phyloP scores from a whole-genome alignment of 331 rosid species.

The Cydonia oblonga region DNA sequence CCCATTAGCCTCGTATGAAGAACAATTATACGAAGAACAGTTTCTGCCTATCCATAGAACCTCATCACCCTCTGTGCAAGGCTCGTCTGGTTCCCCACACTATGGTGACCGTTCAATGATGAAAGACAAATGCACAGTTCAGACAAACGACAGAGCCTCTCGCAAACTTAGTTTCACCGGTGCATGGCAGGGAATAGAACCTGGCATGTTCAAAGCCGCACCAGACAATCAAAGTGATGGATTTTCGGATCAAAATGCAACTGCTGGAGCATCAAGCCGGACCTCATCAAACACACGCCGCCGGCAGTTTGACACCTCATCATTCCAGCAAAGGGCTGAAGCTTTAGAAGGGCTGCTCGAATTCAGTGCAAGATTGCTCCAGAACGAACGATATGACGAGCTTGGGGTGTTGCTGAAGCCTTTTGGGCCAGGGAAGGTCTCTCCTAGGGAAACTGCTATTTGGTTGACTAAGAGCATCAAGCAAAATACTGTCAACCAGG shows the following conservation, averaged over 20 bases:
- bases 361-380: conserved; percentile 89
- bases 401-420: conserved; percentile 94
- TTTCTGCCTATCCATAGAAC: conserved; percentile 33
- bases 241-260: conserved; percentile 80
- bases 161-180: conserved; percentile 28
- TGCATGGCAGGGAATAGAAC: conserved; percentile 63
- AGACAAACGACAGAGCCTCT: conserved; percentile 40
- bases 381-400: conserved; percentile 77
- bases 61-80: conserved; percentile 35
- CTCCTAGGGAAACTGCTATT: conserved; percentile 97
- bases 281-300: conserved; percentile 58
- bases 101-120: conserved; percentile 51
- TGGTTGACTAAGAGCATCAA: conserved; percentile 97
- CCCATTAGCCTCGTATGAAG: conserved; percentile 69
- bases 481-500: conserved; percentile 51
- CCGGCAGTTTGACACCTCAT: conserved; percentile 65
- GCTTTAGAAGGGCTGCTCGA: conserved; percentile 97
- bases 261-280: conserved; percentile 85
- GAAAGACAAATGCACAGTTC: conserved; percentile 86
- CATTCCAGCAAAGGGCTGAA: conserved; percentile 81
- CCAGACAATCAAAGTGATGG: conserved; percentile 42
- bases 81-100: conserved; percentile 40
- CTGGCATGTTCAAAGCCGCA: conserved; percentile 40
- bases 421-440: conserved; percentile 88
- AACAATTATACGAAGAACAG: conserved; percentile 43